A percentile compares a stretch with the other conserved stretches of the same genome.
Conservation (phyloP, 305 asterid species). For the Solanum hybrid region DNA sequence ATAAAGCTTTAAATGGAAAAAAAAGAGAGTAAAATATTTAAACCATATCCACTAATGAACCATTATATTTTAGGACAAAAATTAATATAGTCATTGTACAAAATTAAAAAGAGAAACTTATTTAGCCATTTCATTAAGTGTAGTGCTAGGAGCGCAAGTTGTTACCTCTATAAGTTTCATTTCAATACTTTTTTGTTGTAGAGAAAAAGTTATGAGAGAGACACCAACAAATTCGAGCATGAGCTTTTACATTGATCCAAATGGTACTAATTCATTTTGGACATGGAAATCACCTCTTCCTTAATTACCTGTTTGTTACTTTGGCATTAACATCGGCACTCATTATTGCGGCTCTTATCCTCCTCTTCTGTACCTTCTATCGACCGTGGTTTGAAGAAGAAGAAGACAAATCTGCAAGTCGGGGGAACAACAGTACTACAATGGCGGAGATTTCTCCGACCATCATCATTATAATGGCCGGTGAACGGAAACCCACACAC, state of each 20-base stretch:
- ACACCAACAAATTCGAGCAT: not conserved
- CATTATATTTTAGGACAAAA: not conserved
- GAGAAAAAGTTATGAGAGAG: not conserved
- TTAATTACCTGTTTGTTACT: not conserved
- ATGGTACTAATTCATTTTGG: not conserved
- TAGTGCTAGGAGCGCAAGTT: not conserved
- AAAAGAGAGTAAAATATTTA: not conserved
- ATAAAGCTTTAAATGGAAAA: too few species aligned
- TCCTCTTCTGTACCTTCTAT: not conserved
- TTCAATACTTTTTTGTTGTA: not conserved
- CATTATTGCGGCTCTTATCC: not conserved
- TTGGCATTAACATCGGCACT: not conserved
- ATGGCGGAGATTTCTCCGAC: slow-evolving; percentile 28
- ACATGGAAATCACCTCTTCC: slow-evolving; percentile 8
- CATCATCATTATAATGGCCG: slow-evolving; percentile 57
- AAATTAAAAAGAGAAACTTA: not conserved
- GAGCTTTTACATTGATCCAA: not conserved
- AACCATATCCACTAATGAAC: not conserved
- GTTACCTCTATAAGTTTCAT: not conserved
- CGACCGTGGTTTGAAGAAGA: not conserved
- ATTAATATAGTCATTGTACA: not conserved
- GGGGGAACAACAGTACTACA: not conserved
- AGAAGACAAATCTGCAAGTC: slow-evolving; percentile 10
- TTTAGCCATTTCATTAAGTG: not conserved
- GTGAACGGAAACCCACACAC: slow-evolving; percentile 45